Evolutionary conservation across 805 yeast species (phyloP), one percentile per base, ranked within the genome.

Genomic region (Candida fluviatilis): DNA sequence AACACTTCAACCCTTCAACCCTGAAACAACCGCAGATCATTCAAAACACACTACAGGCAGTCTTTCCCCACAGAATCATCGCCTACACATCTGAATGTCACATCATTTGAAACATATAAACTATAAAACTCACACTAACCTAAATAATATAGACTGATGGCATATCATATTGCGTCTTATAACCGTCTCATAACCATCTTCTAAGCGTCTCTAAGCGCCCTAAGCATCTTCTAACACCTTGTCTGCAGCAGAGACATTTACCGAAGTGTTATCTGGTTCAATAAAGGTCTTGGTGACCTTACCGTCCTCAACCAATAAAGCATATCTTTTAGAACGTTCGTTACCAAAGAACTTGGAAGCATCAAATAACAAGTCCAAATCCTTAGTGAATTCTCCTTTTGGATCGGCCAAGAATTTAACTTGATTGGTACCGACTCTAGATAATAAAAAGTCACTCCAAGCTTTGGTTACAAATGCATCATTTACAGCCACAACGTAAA

Each of bases 401-500:
- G 93, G 82, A 60, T 89, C 96, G 30, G 95, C 87, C 47, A 88
- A 69, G 57, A 84, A 76, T 39, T 74, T 71, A 38, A 82, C 62
- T 38, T 65, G 60, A 19, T 51, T 47, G n/a, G 49, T 50, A 14
- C 47, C 50, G 13, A 47, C 48, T 14, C 48, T 47, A 34, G 50
- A 54, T 18, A 58, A 46, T 27, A 63, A 49, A 2, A 34, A 18
- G 6, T 79, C 74, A 31, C 76, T 78, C 95, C 95, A 89, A 0
- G 93, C 90, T 50, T 77, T 75, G 54, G 81, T 77, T 35, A 88
- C 96, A 59, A 89, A 89, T 2, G 93, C 75, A 57, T 89, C 96
- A 60, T 89, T 89, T 35, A 86, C 95, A 14, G 93, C 73, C 25
- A 89, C 76, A 31, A 89, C 77, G 51, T 71, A 78, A 36, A 88